Percentiles rank a stretch among this genome's conserved stretches.
These are phyloP conservation scores for Neurospora sp. DNA, from an alignment of 495 filamentous ascomycete genomes.

Conservation along the genomic window DNA sequence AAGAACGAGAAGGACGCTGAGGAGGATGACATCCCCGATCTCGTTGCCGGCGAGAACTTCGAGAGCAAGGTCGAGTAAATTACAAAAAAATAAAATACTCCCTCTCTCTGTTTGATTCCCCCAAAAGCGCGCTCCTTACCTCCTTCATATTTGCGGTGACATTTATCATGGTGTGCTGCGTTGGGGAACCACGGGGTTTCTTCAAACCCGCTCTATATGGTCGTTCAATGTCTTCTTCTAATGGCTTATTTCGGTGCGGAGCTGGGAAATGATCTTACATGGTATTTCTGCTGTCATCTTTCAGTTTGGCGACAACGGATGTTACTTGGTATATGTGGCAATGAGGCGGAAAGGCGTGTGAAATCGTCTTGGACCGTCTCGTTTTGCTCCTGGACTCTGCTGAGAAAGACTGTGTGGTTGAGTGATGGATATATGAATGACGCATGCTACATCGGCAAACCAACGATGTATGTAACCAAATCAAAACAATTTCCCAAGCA, in stretches of 20 bases:
- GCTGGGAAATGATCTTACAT: background rate
- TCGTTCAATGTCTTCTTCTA: background rate
- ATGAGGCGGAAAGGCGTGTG: background rate
- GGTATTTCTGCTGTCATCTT: background rate
- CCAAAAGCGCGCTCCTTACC: background rate
- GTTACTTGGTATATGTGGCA: background rate
- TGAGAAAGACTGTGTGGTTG: background rate
- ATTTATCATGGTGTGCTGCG: background rate
- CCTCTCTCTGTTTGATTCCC: background rate
- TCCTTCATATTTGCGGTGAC: background rate
- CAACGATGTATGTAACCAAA: background rate
- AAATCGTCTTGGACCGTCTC: background rate
- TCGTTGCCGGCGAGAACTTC: slow-evolving; percentile 93
- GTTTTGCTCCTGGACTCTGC: background rate
- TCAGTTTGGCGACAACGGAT: background rate
- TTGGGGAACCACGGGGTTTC: background rate
- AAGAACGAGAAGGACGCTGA: slow-evolving; percentile 81
- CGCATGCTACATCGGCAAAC: background rate
- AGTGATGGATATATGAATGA: background rate
- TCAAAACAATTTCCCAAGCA: background rate
- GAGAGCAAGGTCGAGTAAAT: slow-evolving; percentile 88
- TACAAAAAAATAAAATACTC: slow-evolving; percentile 10
- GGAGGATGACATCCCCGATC: slow-evolving; percentile 87
- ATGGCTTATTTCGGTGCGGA: background rate
- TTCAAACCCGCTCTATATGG: background rate